A percentile compares a stretch with the other conserved stretches of the same genome.
Evolutionary conservation across 2,329 filamentous ascomycete species (phyloP).

Genomic region (Aspergillus unguis): DNA sequence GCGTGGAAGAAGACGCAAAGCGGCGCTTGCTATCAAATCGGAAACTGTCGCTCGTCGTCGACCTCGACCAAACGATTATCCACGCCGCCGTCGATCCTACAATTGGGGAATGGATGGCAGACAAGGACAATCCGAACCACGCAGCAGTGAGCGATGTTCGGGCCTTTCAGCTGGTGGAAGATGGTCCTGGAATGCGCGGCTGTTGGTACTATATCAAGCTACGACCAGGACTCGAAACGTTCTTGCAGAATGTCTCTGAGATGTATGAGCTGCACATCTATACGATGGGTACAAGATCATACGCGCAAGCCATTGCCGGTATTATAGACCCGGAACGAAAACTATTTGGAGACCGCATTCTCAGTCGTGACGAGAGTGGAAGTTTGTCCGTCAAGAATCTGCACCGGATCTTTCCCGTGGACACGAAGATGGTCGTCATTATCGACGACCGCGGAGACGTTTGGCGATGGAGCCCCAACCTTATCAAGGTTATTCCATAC

Average conservation of each 20-base stretch:
- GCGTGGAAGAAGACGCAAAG: slow-evolving; percentile 82
- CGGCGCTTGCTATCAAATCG: slow-evolving; percentile 72
- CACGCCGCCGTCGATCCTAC: slow-evolving; percentile 97
- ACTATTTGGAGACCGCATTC: slow-evolving; percentile 89
- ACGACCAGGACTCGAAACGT: slow-evolving; percentile 78
- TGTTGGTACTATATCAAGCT: slow-evolving; percentile 99
- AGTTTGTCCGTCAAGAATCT: slow-evolving; percentile 88
- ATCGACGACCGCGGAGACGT: slow-evolving; percentile 97
- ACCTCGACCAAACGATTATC: slow-evolving; percentile 97
- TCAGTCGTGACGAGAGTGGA: slow-evolving; percentile 95
- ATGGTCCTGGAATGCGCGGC: slow-evolving; percentile 69
- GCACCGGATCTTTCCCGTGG: slow-evolving; percentile 87
- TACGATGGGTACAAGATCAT: slow-evolving; percentile 98
- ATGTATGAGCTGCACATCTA: slow-evolving; percentile 97
- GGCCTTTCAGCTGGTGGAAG: slow-evolving; percentile 84
- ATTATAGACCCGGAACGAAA: slow-evolving; percentile 88
- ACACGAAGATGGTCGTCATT: slow-evolving; percentile 98
- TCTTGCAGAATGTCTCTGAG: slow-evolving; percentile 71
- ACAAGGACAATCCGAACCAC: slow-evolving; percentile 85
- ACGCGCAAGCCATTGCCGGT: slow-evolving; percentile 84
- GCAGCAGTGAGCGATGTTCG: slow-evolving; percentile 83
- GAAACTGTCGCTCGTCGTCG: slow-evolving; percentile 90
- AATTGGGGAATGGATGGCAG: slow-evolving; percentile 89
- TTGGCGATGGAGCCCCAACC: slow-evolving; percentile 87
- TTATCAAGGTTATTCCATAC: slow-evolving; percentile 92